Conservation (phyloP, 2,329 filamentous ascomycete genomes). For the Microsporum canis region DNA sequence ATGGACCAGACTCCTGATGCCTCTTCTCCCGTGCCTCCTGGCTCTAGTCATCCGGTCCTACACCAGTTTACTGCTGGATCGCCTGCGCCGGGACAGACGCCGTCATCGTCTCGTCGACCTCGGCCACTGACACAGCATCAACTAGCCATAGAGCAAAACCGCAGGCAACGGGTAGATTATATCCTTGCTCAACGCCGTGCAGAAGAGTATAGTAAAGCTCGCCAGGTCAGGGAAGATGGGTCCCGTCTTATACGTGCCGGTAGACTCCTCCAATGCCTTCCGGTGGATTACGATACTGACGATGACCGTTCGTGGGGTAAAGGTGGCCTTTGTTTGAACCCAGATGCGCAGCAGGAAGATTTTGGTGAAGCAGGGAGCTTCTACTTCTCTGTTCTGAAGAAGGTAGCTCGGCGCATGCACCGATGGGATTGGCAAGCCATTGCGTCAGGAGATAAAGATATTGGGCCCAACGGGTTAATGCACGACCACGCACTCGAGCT, state of each 20-base stretch:
- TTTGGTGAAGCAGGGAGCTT: slow-evolving; percentile 38
- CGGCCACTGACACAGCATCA: slow-evolving; percentile 41
- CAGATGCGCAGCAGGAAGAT: slow-evolving; percentile 34
- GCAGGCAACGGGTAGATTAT: slow-evolving; percentile 39
- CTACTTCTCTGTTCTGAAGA: slow-evolving; percentile 34
- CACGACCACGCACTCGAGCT: slow-evolving; percentile 5
- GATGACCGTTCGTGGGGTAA: slow-evolving; percentile 36
- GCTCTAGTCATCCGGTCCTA: slow-evolving; percentile 32
- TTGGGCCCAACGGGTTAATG: slow-evolving; percentile 8
- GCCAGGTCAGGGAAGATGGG: slow-evolving; percentile 29
- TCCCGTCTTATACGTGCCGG: slow-evolving; percentile 32
- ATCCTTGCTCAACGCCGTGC: slow-evolving; percentile 34
- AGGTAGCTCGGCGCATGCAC: slow-evolving; percentile 33
- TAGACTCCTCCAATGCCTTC: slow-evolving; percentile 32
- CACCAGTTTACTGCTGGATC: slow-evolving; percentile 30
- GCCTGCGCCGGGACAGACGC: slow-evolving; percentile 21
- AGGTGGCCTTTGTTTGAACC: slow-evolving; percentile 33
- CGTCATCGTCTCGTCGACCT: slow-evolving; percentile 28
- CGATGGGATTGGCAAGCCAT: slow-evolving; percentile 34
- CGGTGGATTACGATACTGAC: slow-evolving; percentile 38
- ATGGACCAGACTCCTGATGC: slow-evolving; percentile 34
- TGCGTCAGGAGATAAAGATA: slow-evolving; percentile 9
- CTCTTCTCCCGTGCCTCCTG: slow-evolving; percentile 34
- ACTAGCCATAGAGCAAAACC: slow-evolving; percentile 39
- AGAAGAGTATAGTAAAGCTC: slow-evolving; percentile 29